These are phyloP conservation scores for Oenanthe sinensis DNA, from an alignment of 129 eudicot species.

Conservation along the genomic window DNA sequence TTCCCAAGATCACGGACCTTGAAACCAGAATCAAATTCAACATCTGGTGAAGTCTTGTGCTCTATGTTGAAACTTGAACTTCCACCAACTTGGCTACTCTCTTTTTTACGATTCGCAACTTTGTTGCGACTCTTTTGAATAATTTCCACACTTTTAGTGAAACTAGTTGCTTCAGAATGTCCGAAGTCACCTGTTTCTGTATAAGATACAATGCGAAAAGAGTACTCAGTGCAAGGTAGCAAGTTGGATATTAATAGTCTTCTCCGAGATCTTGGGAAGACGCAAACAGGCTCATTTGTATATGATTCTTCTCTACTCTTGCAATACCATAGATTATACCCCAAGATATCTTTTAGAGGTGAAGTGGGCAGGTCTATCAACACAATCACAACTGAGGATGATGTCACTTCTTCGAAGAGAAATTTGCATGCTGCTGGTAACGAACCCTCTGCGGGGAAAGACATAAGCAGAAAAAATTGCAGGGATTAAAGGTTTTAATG, in stretches of 20 bases:
- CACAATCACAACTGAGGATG: slow-evolving; percentile 62
- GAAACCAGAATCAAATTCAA: slow-evolving; percentile 71
- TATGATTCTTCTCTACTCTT: slow-evolving; percentile 48
- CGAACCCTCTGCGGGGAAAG: slow-evolving; percentile 60
- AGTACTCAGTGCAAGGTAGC: slow-evolving; percentile 88
- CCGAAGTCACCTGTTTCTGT: slow-evolving; percentile 71
- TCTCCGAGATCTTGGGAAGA: slow-evolving; percentile 64
- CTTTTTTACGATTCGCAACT: slow-evolving; percentile 15
- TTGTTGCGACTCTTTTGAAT: slow-evolving; percentile 30
- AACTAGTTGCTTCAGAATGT: slow-evolving; percentile 82
- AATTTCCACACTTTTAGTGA: slow-evolving; percentile 69
- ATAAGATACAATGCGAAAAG: slow-evolving; percentile 71
- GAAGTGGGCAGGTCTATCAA: slow-evolving; percentile 62
- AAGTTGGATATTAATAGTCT: slow-evolving; percentile 63
- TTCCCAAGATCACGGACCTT: slow-evolving; percentile 88
- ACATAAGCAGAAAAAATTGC: neutral
- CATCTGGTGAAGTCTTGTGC: slow-evolving; percentile 18
- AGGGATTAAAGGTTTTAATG: neutral
- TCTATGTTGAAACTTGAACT: slow-evolving; percentile 36
- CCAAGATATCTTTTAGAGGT: slow-evolving; percentile 35
- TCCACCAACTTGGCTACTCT: slow-evolving; percentile 25
- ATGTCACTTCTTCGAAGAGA: slow-evolving; percentile 70
- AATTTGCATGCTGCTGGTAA: slow-evolving; percentile 97
- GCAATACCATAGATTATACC: slow-evolving; percentile 85
- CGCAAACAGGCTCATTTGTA: slow-evolving; percentile 55